Percentiles rank a stretch among this genome's conserved stretches.
Conservation (phyloP, 495 filamentous ascomycete genomes). For the Patellaria atrata region DNA sequence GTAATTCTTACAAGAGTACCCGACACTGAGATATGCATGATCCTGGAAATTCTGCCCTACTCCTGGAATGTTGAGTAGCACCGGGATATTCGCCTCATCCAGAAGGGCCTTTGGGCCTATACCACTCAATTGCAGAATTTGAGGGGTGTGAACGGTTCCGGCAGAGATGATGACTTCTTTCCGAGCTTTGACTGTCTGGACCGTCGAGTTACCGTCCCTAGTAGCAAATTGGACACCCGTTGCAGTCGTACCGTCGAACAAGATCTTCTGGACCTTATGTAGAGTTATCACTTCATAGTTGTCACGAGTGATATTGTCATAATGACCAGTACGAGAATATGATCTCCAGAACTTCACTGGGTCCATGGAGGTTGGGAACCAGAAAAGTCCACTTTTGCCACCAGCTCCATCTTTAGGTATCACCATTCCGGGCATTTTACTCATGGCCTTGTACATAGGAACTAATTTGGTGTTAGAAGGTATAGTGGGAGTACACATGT, state of each 20-base stretch:
- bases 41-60: slow-evolving; percentile 42
- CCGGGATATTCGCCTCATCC: slow-evolving; percentile 14
- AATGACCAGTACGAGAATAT: slow-evolving; percentile 6
- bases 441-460: slow-evolving; percentile 2
- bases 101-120: slow-evolving; percentile 17
- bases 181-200: slow-evolving; percentile 2
- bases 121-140: slow-evolving; percentile 11
- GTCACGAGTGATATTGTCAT: slow-evolving; percentile 3
- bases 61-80: slow-evolving; percentile 32
- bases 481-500: background rate
- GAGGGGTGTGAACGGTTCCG: slow-evolving; percentile 10
- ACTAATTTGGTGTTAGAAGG: background rate
- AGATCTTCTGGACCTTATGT: slow-evolving; percentile 6
- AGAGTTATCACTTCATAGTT: slow-evolving; percentile 12
- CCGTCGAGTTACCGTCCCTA: background rate
- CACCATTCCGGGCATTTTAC: slow-evolving; percentile 5
- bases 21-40: slow-evolving; percentile 20
- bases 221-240: background rate
- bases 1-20: slow-evolving; percentile 10
- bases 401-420: slow-evolving; percentile 4
- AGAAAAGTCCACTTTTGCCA: slow-evolving; percentile 6
- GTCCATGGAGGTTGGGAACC: slow-evolving; percentile 7
- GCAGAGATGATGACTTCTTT: slow-evolving; percentile 12
- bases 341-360: slow-evolving; percentile 8
- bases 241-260: slow-evolving; percentile 5